phyloP scores from a whole-genome alignment of 768 basidiomycete species.

The Kwoniella heveanensis region DNA sequence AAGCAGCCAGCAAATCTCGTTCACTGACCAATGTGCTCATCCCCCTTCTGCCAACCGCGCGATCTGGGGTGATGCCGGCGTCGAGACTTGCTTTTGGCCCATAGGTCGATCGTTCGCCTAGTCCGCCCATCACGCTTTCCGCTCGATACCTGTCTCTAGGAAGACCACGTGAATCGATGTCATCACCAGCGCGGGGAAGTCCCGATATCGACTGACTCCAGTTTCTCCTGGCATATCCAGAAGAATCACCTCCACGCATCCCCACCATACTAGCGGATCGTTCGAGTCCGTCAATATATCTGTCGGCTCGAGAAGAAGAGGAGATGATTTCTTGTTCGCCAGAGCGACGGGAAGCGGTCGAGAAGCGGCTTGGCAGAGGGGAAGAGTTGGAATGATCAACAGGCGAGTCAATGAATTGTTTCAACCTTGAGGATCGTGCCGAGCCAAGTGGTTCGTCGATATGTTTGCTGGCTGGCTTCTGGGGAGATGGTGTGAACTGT shows the following conservation, averaged over 20 bases:
- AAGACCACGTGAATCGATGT: constrained; percentile 19
- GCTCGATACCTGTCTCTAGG: constrained; percentile 28
- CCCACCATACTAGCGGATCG: constrained; percentile 11
- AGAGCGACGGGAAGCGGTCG: constrained; percentile 8
- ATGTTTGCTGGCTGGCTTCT: constrained; percentile 6
- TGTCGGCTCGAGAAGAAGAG: constrained; percentile 16
- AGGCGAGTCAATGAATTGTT: constrained; percentile 21
- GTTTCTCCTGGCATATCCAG: constrained; percentile 21
- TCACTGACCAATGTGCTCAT: constrained; percentile 19
- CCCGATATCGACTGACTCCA: constrained; percentile 41
- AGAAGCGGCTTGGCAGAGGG: constrained; percentile 11
- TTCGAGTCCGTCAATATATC: constrained; percentile 19
- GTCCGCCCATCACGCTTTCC: constrained; percentile 24
- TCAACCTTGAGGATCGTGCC: constrained; percentile 17
- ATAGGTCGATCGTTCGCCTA: constrained; percentile 19
- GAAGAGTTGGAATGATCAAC: constrained; percentile 20
- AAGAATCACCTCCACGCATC: constrained; percentile 9
- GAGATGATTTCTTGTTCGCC: constrained; percentile 11
- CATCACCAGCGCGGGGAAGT: constrained; percentile 18
- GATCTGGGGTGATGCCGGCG: constrained; percentile 9
- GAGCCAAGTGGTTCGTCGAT: constrained; percentile 9
- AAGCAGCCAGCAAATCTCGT: constrained; percentile 13
- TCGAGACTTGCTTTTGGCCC: constrained; percentile 14
- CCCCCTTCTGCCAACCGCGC: constrained; percentile 3
- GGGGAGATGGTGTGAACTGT: constrained; percentile 46